Percentiles rank a stretch among this genome's conserved stretches.
phyloP scores from a whole-genome alignment of 192 early-diverging fungal genomes.

The Umbelopsis sp. region DNA sequence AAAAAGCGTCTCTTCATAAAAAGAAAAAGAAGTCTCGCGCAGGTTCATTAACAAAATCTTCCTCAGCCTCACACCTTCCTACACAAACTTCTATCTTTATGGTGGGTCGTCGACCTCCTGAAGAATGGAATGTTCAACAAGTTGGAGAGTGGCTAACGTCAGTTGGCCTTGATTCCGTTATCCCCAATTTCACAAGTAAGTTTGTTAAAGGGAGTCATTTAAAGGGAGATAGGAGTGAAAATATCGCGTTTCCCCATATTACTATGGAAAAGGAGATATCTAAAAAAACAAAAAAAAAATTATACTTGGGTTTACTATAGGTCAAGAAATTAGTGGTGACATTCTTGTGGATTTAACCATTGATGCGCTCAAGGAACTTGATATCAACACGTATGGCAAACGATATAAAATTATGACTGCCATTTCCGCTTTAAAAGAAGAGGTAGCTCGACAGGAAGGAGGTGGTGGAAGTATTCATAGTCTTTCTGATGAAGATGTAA shows the following conservation, averaged over 20 bases:
- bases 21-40: slow-evolving; percentile 13
- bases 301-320: slow-evolving; percentile 34
- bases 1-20: not conserved
- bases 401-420: slow-evolving; percentile 67
- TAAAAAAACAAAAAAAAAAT: not conserved
- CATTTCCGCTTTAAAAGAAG: slow-evolving; percentile 52
- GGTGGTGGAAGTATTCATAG: slow-evolving; percentile 13
- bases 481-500: slow-evolving; percentile 16
- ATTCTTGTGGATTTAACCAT: slow-evolving; percentile 63
- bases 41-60: slow-evolving; percentile 17
- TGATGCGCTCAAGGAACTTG: slow-evolving; percentile 65
- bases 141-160: slow-evolving; percentile 60
- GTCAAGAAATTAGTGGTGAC: slow-evolving; percentile 69
- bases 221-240: slow-evolving; percentile 5
- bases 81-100: not conserved
- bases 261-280: not conserved
- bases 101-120: slow-evolving; percentile 27
- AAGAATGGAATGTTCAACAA: slow-evolving; percentile 55
- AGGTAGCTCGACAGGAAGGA: slow-evolving; percentile 38
- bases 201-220: slow-evolving; percentile 6
- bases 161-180: slow-evolving; percentile 51
- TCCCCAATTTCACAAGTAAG: slow-evolving; percentile 54
- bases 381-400: slow-evolving; percentile 64
- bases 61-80: not conserved
- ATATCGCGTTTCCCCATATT: not conserved